Evolutionary conservation across 2,329 filamentous ascomycete genomes (phyloP).

Genomic region (Verticillium dahliae): DNA sequence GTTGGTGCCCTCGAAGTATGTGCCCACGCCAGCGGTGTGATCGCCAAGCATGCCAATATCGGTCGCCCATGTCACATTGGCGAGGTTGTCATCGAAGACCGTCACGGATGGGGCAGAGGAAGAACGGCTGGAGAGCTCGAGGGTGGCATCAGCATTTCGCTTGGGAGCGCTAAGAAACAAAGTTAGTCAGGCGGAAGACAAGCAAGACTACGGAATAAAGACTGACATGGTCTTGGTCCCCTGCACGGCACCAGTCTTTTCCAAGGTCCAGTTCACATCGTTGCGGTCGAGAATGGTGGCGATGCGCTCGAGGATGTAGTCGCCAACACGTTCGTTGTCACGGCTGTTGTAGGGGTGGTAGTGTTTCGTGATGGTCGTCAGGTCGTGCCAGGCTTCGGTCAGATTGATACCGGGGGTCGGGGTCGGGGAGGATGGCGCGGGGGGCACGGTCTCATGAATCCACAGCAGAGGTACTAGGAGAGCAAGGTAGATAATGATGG

Average conservation of each 20-base stretch:
- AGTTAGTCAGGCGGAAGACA: neutral
- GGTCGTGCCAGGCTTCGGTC: conserved; percentile 78
- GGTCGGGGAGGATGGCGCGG: conserved; percentile 44
- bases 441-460: conserved; percentile 70
- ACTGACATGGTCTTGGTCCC: conserved; percentile 16
- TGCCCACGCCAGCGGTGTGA: conserved; percentile 29
- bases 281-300: conserved; percentile 62
- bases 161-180: neutral
- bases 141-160: neutral
- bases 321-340: conserved; percentile 72
- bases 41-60: conserved; percentile 21
- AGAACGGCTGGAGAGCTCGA: neutral
- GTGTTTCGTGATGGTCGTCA: conserved; percentile 64
- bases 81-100: conserved; percentile 71
- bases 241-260: conserved; percentile 25
- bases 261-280: conserved; percentile 37
- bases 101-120: conserved; percentile 41
- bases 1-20: conserved; percentile 91
- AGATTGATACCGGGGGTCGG: conserved; percentile 61
- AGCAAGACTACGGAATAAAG: neutral
- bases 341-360: conserved; percentile 89
- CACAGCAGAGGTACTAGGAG: conserved; percentile 66
- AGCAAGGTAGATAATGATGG: conserved; percentile 68
- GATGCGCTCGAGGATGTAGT: conserved; percentile 68
- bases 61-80: conserved; percentile 66